These are phyloP conservation scores for Cyanodermella asteris DNA, from an alignment of 2,329 filamentous ascomycete genomes.

Conservation along the genomic window DNA sequence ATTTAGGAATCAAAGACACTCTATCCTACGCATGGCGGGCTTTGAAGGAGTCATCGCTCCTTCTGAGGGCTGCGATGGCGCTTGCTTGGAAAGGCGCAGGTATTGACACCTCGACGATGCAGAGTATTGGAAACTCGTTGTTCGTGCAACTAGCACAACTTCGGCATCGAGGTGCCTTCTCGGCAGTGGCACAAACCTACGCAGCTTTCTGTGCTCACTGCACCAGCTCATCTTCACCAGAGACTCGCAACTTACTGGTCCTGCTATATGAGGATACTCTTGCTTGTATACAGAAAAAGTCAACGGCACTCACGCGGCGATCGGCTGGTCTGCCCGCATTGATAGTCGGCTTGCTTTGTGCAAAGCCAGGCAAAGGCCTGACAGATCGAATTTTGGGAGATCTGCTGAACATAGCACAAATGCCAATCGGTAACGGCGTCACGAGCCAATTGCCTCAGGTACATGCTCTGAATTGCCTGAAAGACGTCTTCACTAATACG, in stretches of 20 bases:
- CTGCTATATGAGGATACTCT: constrained; percentile 8
- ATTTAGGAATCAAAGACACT: constrained; percentile 60
- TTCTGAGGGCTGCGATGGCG: constrained; percentile 1
- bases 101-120: constrained; percentile 6
- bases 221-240: constrained; percentile 26
- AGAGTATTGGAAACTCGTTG: constrained; percentile 46
- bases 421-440: constrained; percentile 11
- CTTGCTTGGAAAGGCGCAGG: neutral
- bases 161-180: constrained; percentile 80
- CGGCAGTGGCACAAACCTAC: constrained; percentile 78
- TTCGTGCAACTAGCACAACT: constrained; percentile 67
- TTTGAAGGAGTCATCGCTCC: constrained; percentile 57
- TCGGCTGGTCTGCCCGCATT: constrained; percentile 83
- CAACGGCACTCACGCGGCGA: constrained; percentile 59
- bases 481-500: constrained; percentile 75
- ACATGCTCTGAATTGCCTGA: constrained; percentile 82
- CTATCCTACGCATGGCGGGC: constrained; percentile 89
- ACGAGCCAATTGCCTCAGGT: constrained; percentile 56
- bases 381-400: constrained; percentile 41
- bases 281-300: constrained; percentile 44
- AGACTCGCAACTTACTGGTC: constrained; percentile 18
- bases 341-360: constrained; percentile 57
- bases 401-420: constrained; percentile 17
- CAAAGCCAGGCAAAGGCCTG: constrained; percentile 32
- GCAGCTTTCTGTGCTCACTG: constrained; percentile 52